These are phyloP conservation scores for Lathyrus tuberosus DNA, from an alignment of 306 rosid species.

Conservation along the genomic window DNA sequence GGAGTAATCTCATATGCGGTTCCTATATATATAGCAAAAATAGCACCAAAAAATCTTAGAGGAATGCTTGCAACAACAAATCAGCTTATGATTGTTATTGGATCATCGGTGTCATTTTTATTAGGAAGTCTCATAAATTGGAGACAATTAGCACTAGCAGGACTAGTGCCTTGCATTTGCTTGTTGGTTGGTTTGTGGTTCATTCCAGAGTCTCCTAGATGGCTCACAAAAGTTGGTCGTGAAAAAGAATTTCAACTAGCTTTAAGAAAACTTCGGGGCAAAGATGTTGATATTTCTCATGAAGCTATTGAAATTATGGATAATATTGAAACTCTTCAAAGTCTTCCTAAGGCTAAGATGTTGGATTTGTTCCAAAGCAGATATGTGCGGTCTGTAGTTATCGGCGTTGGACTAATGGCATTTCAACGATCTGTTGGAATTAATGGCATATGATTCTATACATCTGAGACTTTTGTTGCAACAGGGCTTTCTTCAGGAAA, in stretches of 20 bases:
- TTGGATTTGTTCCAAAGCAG: too few species aligned
- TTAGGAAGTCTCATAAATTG: slow-evolving; percentile 66
- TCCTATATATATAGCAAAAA: slow-evolving; percentile 76
- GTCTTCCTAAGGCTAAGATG: too few species aligned
- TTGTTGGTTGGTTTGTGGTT: slow-evolving; percentile 71
- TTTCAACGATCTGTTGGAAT: too few species aligned
- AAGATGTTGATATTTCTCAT: too few species aligned
- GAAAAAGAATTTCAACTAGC: slow-evolving; percentile 59
- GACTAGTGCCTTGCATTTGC: slow-evolving; percentile 64
- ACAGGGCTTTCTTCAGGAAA: too few species aligned
- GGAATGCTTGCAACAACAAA: slow-evolving; percentile 75
- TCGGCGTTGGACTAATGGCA: too few species aligned
- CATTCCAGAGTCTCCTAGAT: slow-evolving; percentile 92
- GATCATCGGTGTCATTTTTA: slow-evolving; percentile 67
- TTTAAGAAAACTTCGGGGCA: slow-evolving; percentile 62
- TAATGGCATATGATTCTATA: too few species aligned
- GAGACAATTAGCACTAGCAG: slow-evolving; percentile 66
- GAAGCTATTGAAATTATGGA: too few species aligned
- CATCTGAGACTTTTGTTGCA: too few species aligned
- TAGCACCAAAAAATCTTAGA: slow-evolving; percentile 71
- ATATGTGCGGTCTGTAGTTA: too few species aligned
- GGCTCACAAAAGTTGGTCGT: slow-evolving; percentile 84
- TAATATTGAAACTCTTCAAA: too few species aligned
- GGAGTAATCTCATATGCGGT: slow-evolving; percentile 90
- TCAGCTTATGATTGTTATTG: slow-evolving; percentile 73